Evolutionary conservation across 2,329 filamentous ascomycete genomes (phyloP).

Genomic region (Talaromyces sp.): DNA sequence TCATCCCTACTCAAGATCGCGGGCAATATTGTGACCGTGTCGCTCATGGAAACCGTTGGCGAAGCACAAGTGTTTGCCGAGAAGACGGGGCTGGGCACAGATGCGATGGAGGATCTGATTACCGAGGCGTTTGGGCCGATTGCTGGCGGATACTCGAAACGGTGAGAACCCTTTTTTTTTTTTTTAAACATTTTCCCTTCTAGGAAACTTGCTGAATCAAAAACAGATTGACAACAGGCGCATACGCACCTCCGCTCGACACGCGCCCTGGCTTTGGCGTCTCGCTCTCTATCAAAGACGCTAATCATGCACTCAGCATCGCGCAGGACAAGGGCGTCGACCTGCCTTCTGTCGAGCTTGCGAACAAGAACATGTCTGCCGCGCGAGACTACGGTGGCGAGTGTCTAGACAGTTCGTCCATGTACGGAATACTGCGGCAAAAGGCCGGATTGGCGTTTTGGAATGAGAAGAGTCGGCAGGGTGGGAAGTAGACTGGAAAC

Average conservation of each 20-base stretch:
- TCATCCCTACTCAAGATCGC: constrained; percentile 43
- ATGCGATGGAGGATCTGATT: constrained; percentile 40
- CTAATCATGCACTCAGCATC: constrained; percentile 30
- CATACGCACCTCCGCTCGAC: constrained; percentile 35
- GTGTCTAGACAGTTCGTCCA: constrained; percentile 35
- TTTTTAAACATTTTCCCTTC: not conserved
- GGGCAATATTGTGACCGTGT: constrained; percentile 41
- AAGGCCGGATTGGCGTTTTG: constrained; percentile 33
- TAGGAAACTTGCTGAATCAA: not conserved
- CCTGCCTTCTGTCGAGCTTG: constrained; percentile 30
- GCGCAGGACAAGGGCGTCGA: constrained; percentile 27
- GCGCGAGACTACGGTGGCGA: constrained; percentile 33
- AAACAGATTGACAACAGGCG: constrained; percentile 37
- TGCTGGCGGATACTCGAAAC: constrained; percentile 39
- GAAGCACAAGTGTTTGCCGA: constrained; percentile 46
- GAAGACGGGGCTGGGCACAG: constrained; percentile 40
- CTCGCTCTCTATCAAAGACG: constrained; percentile 35
- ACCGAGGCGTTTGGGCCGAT: constrained; percentile 41
- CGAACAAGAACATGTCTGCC: constrained; percentile 31
- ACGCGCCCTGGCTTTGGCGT: constrained; percentile 34
- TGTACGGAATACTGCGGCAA: constrained; percentile 34
- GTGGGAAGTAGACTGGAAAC: not conserved
- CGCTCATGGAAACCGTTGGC: constrained; percentile 43
- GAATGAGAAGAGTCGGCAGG: constrained; percentile 33
- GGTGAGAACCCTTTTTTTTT: constrained; percentile 17